Evolutionary conservation across 1,284 basidiomycete genomes (phyloP).

Genomic region (Anthracocystis panici-leucophaei): DNA sequence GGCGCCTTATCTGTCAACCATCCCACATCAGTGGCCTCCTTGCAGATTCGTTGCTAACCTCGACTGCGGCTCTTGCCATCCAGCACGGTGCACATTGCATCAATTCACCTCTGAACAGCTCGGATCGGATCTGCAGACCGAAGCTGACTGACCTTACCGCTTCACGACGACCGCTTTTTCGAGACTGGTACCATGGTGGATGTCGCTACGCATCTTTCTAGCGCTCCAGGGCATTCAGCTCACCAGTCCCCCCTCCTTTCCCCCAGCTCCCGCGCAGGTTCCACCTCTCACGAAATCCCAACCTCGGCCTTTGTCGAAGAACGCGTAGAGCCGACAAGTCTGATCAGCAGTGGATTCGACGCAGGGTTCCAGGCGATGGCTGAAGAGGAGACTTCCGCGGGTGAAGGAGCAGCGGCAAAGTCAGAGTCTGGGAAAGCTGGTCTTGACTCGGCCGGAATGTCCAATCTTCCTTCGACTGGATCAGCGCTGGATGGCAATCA

Average conservation of each 20-base stretch:
- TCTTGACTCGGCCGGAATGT: neutral
- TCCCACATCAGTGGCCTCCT: neutral
- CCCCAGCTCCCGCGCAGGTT: neutral
- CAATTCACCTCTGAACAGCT: neutral
- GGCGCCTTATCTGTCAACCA: conserved; percentile 1
- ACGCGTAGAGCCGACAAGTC: neutral
- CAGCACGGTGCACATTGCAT: neutral
- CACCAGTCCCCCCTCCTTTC: neutral
- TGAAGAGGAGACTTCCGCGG: neutral
- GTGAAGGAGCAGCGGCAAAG: neutral
- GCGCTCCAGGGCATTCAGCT: neutral
- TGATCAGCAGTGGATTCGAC: neutral
- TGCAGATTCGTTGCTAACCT: neutral
- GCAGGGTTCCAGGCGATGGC: neutral
- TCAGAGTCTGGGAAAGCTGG: neutral
- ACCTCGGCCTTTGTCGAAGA: neutral
- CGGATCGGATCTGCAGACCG: neutral
- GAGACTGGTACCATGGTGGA: conserved; percentile 5
- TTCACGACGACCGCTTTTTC: neutral
- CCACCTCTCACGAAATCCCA: neutral
- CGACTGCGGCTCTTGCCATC: neutral
- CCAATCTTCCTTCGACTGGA: neutral
- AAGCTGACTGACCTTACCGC: neutral
- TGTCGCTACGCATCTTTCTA: conserved; percentile 28
- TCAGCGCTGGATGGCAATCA: neutral